These are phyloP conservation scores for Metarhizium brunneum DNA, from an alignment of 2,329 filamentous ascomycete genomes.

Conservation along the genomic window DNA sequence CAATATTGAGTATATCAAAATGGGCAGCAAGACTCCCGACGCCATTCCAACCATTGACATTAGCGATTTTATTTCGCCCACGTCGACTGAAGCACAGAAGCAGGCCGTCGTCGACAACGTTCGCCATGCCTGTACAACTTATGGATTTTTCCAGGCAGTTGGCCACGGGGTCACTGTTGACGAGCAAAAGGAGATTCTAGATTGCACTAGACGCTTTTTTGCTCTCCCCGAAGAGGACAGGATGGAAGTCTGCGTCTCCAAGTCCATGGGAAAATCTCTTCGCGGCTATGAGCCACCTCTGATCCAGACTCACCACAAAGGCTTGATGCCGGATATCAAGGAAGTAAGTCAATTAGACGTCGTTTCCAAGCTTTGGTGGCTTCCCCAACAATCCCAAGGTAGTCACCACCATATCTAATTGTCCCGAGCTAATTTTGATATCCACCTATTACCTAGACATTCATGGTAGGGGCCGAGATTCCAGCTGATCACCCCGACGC, in stretches of 20 bases:
- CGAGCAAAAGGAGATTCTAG: constrained; percentile 11
- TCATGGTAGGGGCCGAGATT: constrained; percentile 4
- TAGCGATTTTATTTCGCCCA: constrained; percentile 13
- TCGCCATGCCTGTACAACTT: constrained; percentile 16
- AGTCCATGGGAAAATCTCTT: constrained; percentile 18
- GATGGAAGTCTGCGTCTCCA: constrained; percentile 17
- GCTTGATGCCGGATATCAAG: constrained; percentile 16
- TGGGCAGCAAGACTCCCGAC: constrained; percentile 1
- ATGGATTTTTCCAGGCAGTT: constrained; percentile 22
- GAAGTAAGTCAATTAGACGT: not conserved
- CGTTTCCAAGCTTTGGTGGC: too few species aligned
- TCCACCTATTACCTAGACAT: not conserved
- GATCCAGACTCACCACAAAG: constrained; percentile 19
- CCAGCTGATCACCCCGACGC: constrained; percentile 1
- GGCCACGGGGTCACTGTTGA: constrained; percentile 18
- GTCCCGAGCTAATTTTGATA: not conserved
- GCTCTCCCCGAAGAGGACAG: constrained; percentile 15
- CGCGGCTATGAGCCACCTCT: constrained; percentile 18
- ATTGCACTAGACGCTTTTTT: constrained; percentile 16
- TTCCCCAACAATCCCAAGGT: not conserved
- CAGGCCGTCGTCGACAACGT: constrained; percentile 15
- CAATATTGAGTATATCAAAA: not conserved
- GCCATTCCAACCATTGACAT: constrained; percentile 20
- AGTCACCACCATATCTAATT: not conserved
- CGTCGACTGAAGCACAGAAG: constrained; percentile 11